Percentiles rank a stretch among this genome's conserved stretches.
phyloP scores from a whole-genome alignment of 495 filamentous ascomycete genomes.

The Talaromyces nanjingensis region DNA sequence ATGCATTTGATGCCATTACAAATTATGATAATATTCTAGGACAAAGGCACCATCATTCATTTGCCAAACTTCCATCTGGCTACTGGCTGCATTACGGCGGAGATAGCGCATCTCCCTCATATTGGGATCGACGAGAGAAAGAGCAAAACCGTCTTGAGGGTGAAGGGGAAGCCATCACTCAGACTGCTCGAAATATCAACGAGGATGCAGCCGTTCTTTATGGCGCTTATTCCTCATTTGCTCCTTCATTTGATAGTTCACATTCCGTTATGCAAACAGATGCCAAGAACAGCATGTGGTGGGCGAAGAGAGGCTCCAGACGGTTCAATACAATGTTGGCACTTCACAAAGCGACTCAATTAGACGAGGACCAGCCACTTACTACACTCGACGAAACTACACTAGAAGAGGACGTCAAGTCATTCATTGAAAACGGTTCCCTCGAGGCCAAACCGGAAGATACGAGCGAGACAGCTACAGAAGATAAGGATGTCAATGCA shows the following conservation, averaged over 20 bases:
- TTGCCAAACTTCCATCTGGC: constrained; percentile 32
- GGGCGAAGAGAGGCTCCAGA: constrained; percentile 65
- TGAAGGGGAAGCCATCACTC: not conserved
- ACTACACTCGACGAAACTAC: constrained; percentile 39
- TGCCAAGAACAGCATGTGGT: constrained; percentile 75
- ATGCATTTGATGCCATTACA: constrained; percentile 35
- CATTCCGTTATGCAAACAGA: constrained; percentile 65
- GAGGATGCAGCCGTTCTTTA: constrained; percentile 57
- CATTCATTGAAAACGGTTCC: constrained; percentile 31
- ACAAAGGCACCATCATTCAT: constrained; percentile 34
- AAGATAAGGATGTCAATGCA: constrained; percentile 65
- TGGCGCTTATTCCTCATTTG: constrained; percentile 82
- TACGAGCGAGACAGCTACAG: constrained; percentile 35
- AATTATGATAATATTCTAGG: constrained; percentile 29
- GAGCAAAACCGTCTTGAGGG: constrained; percentile 9
- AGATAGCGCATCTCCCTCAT: constrained; percentile 33
- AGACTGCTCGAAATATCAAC: constrained; percentile 15
- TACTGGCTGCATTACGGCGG: constrained; percentile 41
- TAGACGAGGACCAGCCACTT: constrained; percentile 38
- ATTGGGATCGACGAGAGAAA: constrained; percentile 36
- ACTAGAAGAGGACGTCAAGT: constrained; percentile 44
- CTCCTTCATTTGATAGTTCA: constrained; percentile 74
- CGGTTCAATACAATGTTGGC: constrained; percentile 47
- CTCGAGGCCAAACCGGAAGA: constrained; percentile 29
- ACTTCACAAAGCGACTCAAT: not conserved